phyloP scores from a whole-genome alignment of 2,329 filamentous ascomycete genomes.

The Ceratocystis lukuohia region DNA sequence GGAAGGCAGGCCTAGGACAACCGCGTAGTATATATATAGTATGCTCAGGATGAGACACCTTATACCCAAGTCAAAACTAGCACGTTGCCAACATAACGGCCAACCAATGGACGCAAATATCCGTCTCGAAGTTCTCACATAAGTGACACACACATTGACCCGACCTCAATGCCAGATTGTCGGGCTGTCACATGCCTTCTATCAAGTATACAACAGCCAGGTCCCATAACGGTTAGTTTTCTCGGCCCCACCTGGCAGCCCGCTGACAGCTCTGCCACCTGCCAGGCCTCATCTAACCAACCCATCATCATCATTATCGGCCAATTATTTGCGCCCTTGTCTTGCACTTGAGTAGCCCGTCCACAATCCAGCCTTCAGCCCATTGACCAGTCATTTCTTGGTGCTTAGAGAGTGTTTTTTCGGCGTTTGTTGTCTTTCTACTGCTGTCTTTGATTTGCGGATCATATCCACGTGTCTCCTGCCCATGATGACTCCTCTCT shows the following conservation, averaged over 20 bases:
- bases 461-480: constrained; percentile 8
- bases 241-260: background rate
- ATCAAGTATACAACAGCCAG: background rate
- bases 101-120: background rate
- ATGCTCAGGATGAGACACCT: background rate
- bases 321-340: constrained; percentile 4
- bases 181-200: background rate
- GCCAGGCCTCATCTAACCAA: constrained; percentile 3
- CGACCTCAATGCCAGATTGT: no score
- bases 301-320: constrained; percentile 3
- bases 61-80: background rate
- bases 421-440: background rate
- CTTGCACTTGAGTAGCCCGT: background rate
- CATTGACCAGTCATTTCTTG: constrained; percentile 2
- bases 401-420: background rate
- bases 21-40: no score
- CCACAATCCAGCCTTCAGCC: constrained; percentile 10
- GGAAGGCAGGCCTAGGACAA: constrained; percentile 18
- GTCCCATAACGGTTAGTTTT: background rate
- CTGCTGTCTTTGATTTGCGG: background rate
- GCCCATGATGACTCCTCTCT: constrained; percentile 20
- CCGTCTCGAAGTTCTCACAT: background rate
- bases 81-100: background rate
- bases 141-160: no score
- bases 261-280: constrained; percentile 6